phyloP scores from a whole-genome alignment of 768 basidiomycete species.

The Rhizopogon vinicolor region DNA sequence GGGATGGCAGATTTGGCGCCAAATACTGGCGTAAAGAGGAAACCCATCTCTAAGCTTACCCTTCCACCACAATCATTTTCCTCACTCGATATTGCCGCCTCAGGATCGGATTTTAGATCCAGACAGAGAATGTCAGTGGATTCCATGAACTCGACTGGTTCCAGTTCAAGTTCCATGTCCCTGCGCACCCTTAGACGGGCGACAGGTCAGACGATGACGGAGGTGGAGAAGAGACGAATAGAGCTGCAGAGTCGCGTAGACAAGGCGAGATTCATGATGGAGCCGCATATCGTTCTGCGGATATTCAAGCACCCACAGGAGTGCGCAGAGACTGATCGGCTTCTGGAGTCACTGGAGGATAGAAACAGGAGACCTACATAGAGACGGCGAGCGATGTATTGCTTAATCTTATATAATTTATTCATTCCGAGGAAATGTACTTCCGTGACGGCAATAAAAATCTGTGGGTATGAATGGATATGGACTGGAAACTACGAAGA shows the following conservation, averaged over 20 bases:
- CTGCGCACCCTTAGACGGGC: slow-evolving; percentile 4
- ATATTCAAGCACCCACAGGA: slow-evolving; percentile 67
- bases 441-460: not conserved
- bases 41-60: not conserved
- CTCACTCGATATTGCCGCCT: slow-evolving; percentile 5
- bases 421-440: not conserved
- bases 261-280: slow-evolving; percentile 55
- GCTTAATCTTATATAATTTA: not conserved
- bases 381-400: not conserved
- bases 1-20: not conserved
- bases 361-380: not conserved
- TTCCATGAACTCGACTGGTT: slow-evolving; percentile 18
- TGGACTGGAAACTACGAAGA: not conserved
- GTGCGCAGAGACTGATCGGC: slow-evolving; percentile 56
- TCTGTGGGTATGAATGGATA: not conserved
- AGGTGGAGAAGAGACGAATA: slow-evolving; percentile 49
- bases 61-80: not conserved
- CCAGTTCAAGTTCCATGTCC: slow-evolving; percentile 15
- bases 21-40: not conserved
- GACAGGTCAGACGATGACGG: slow-evolving; percentile 27
- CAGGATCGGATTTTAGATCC: slow-evolving; percentile 16
- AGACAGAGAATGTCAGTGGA: slow-evolving; percentile 16
- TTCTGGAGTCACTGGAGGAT: slow-evolving; percentile 23
- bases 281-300: slow-evolving; percentile 51
- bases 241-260: slow-evolving; percentile 64